Evolutionary conservation across 148 eudicot genomes (phyloP).

Genomic region (Silene latifolia): DNA sequence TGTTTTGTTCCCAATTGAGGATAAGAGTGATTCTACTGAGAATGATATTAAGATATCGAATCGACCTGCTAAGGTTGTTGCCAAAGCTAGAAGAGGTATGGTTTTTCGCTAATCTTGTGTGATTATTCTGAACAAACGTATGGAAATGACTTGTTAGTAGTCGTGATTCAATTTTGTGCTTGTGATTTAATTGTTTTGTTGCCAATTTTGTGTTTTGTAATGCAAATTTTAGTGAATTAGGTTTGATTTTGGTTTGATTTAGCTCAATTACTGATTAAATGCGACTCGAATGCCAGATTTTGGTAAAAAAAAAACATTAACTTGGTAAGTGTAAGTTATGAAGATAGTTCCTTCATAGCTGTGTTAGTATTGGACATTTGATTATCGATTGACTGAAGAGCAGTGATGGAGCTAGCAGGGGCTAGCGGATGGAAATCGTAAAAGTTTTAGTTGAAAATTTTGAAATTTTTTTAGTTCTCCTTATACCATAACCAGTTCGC

Average conservation of each 20-base stretch:
- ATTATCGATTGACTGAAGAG: not conserved
- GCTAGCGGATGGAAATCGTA: too few species aligned
- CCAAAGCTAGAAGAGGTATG: constrained; percentile 13
- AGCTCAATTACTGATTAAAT: not conserved
- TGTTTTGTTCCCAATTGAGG: constrained; percentile 48
- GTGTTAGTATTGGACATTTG: not conserved
- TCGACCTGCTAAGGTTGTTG: constrained; percentile 24
- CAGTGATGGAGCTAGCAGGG: too few species aligned
- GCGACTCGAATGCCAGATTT: not conserved
- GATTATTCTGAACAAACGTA: too few species aligned
- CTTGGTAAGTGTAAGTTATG: too few species aligned
- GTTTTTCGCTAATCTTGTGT: not conserved
- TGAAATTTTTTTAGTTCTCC: too few species aligned
- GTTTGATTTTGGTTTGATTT: not conserved
- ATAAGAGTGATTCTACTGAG: constrained; percentile 17
- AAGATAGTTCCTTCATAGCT: not conserved
- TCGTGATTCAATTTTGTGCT: not conserved
- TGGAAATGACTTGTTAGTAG: too few species aligned
- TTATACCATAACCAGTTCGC: too few species aligned
- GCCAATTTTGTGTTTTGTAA: not conserved
- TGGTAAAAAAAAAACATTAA: too few species aligned
- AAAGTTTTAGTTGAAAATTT: too few species aligned
- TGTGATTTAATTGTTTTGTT: not conserved
- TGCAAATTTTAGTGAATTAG: not conserved
- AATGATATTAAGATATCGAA: not conserved